Conservation (phyloP, 768 basidiomycete genomes). For the Sporobolomyces roseus region DNA sequence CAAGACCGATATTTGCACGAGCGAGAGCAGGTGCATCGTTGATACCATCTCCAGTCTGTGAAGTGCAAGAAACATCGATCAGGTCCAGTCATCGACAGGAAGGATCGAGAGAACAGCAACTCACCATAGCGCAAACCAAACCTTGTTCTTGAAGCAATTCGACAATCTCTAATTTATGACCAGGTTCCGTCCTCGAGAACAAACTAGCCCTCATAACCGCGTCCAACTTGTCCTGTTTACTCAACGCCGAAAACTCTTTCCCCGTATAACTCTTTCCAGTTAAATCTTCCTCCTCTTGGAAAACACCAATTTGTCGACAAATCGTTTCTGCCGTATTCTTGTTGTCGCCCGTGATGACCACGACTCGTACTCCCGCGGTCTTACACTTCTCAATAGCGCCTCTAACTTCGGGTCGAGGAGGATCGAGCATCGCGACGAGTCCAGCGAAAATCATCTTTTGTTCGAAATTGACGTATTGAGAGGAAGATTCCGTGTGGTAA, state of each 20-base stretch:
- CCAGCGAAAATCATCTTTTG: slow-evolving; percentile 88
- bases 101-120: slow-evolving; percentile 28
- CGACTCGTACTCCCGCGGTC: slow-evolving; percentile 87
- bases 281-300: slow-evolving; percentile 70
- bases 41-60: slow-evolving; percentile 89
- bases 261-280: slow-evolving; percentile 92
- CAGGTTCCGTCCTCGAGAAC: slow-evolving; percentile 90
- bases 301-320: slow-evolving; percentile 92
- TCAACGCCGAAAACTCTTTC: slow-evolving; percentile 77
- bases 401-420: slow-evolving; percentile 88
- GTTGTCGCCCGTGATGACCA: slow-evolving; percentile 98
- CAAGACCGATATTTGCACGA: slow-evolving; percentile 95
- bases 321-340: slow-evolving; percentile 97
- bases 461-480: slow-evolving; percentile 86
- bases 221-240: slow-evolving; percentile 70
- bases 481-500: slow-evolving; percentile 72
- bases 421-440: slow-evolving; percentile 95
- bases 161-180: slow-evolving; percentile 90
- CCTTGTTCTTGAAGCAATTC: slow-evolving; percentile 87
- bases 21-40: slow-evolving; percentile 97
- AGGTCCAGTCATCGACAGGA: not conserved
- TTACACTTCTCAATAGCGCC: slow-evolving; percentile 82
- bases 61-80: not conserved
- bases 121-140: slow-evolving; percentile 90
- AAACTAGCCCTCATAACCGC: slow-evolving; percentile 84